These are phyloP conservation scores for Diaporthe amygdali DNA, from an alignment of 2,329 filamentous ascomycete genomes.

Conservation along the genomic window DNA sequence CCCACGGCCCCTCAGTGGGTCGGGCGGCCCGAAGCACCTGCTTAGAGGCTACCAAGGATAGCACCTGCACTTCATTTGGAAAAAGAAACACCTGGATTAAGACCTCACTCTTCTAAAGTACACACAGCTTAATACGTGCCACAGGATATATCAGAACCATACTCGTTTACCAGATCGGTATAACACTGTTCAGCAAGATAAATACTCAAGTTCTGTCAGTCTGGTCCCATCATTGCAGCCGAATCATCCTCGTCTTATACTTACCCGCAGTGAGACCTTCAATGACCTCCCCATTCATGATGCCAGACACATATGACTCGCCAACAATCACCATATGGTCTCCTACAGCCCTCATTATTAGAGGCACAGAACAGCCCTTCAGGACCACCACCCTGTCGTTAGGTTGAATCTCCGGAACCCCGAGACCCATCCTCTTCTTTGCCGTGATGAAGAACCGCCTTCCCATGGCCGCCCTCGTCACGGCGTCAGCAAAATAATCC, in stretches of 20 bases:
- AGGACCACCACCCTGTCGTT: background rate
- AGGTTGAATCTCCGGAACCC: background rate
- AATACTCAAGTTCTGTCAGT: background rate
- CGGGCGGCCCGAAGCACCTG: conserved; percentile 2
- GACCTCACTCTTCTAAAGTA: background rate
- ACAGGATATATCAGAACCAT: background rate
- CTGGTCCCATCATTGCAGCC: background rate
- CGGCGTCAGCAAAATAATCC: background rate
- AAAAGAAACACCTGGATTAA: no score
- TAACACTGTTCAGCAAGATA: background rate
- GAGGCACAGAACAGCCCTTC: background rate
- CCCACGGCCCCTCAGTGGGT: conserved; percentile 6
- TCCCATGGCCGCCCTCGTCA: background rate
- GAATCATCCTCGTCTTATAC: background rate
- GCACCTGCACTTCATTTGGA: background rate
- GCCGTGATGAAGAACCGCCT: background rate
- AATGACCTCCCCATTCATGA: background rate
- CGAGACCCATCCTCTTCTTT: background rate
- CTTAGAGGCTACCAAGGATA: background rate
- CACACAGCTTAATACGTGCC: no score
- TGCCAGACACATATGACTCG: background rate
- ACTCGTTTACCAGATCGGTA: background rate
- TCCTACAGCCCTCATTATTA: background rate
- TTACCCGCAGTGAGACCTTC: background rate
- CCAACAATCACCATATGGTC: background rate